Evolutionary conservation across 345 rosid genomes (phyloP).

Genomic region (Psidium friedrichsthalianum): DNA sequence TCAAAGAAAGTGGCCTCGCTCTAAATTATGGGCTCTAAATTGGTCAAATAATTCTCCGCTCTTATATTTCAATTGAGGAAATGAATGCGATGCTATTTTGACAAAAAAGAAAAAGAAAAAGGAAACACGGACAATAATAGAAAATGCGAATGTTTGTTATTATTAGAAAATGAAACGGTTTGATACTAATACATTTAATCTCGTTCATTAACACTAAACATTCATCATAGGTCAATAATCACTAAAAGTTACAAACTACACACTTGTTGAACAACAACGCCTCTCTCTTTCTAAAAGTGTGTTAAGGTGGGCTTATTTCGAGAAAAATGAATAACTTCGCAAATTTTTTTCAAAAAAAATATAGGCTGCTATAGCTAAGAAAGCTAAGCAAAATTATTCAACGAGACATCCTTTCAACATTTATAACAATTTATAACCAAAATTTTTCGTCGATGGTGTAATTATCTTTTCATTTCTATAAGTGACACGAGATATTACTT

Average conservation of each 20-base stretch:
- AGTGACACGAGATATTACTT: fast-evolving
- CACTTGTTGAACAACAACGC: no score
- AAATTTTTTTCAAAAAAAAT: not conserved
- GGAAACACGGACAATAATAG: no score
- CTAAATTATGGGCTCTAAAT: not conserved
- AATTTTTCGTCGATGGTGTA: not conserved
- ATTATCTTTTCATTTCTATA: not conserved
- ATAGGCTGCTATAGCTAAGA: no score
- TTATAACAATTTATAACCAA: not conserved
- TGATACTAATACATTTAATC: not conserved
- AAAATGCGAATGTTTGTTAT: not conserved
- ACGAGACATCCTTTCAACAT: not conserved
- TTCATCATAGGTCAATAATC: not conserved
- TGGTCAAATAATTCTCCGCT: not conserved
- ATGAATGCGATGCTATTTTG: no score
- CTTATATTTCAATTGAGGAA: no score
- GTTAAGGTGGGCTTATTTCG: fast-evolving
- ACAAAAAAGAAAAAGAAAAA: not conserved
- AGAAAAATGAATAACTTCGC: not conserved
- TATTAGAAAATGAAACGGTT: not conserved
- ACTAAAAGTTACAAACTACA: no score
- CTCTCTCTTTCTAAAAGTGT: not conserved
- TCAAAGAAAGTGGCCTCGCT: not conserved
- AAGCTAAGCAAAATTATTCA: not conserved
- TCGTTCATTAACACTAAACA: not conserved